A percentile compares a stretch with the other conserved stretches of the same genome.
These are phyloP conservation scores for Xylaria sp. DNA, from an alignment of 2,329 filamentous ascomycete genomes.

Conservation along the genomic window DNA sequence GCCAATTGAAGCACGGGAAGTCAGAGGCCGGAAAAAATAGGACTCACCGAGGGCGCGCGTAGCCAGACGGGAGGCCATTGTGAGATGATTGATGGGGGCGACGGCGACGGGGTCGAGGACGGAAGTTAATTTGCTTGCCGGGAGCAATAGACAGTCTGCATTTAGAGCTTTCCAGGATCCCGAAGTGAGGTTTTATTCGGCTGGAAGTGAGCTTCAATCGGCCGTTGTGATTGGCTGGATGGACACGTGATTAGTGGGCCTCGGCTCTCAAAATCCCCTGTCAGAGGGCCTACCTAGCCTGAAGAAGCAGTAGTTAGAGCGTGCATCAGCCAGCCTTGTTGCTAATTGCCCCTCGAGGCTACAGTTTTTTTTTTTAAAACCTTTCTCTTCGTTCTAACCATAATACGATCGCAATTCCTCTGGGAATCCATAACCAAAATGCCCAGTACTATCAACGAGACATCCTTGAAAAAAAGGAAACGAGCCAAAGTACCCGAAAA, in stretches of 20 bases:
- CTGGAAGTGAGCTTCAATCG: conserved; percentile 40
- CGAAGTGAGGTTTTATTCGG: conserved; percentile 53
- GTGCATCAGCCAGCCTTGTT: conserved; percentile 44
- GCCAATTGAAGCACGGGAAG: conserved; percentile 23
- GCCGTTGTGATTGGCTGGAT: conserved; percentile 42
- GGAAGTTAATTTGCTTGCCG: conserved; percentile 57
- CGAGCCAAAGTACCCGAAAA: conserved; percentile 56
- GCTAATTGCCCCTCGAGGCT: conserved; percentile 41
- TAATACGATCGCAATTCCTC: neutral
- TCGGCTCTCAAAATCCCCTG: conserved; percentile 29
- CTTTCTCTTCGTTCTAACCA: neutral
- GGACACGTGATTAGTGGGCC: conserved; percentile 46
- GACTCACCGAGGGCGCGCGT: conserved; percentile 92
- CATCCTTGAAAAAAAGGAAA: conserved; percentile 67
- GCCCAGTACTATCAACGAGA: conserved; percentile 45
- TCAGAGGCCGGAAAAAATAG: conserved; percentile 3
- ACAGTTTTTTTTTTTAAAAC: conserved; percentile 34
- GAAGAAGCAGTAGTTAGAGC: neutral
- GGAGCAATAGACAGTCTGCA: conserved; percentile 35
- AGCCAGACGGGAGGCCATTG: conserved; percentile 98
- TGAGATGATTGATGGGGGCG: conserved; percentile 67
- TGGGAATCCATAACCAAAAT: conserved; percentile 40
- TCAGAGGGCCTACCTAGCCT: conserved; percentile 19
- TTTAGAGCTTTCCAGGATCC: conserved; percentile 40
- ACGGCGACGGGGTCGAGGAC: conserved; percentile 55